Conservation (phyloP, 2,329 filamentous ascomycete species). For the Mycosphaerella arachidis region DNA sequence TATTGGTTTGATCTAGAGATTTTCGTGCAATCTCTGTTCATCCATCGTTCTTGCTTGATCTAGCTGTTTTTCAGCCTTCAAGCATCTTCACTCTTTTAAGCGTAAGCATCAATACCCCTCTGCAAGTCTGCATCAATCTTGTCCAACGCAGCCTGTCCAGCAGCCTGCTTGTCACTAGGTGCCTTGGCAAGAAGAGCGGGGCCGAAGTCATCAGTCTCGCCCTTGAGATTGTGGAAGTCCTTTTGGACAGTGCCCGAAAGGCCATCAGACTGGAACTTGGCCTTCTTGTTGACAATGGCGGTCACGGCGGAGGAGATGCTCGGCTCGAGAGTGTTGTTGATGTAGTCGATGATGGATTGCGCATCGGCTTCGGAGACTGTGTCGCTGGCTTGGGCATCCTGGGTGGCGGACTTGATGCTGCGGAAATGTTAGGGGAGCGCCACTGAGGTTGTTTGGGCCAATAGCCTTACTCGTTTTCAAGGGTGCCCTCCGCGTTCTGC, state of each 20-base stretch:
- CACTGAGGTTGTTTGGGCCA: background rate
- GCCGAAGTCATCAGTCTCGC: conserved; percentile 13
- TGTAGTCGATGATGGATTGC: conserved; percentile 18
- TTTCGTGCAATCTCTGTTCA: too few species aligned
- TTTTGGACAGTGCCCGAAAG: conserved; percentile 10
- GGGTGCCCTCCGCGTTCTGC: conserved; percentile 11
- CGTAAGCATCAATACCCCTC: conserved; percentile 2
- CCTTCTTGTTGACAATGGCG: conserved; percentile 19
- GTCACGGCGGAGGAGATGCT: conserved; percentile 11
- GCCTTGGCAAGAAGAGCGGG: conserved; percentile 11
- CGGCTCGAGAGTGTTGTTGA: conserved; percentile 22
- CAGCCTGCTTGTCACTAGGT: conserved; percentile 9
- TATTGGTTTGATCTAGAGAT: too few species aligned
- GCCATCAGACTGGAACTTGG: conserved; percentile 12
- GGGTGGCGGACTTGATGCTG: conserved; percentile 17
- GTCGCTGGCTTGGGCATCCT: conserved; percentile 10
- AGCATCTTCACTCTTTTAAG: background rate
- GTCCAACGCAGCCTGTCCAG: conserved; percentile 13
- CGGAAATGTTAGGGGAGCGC: background rate
- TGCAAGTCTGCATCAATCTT: conserved; percentile 40
- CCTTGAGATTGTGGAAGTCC: conserved; percentile 12
- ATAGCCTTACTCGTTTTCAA: conserved; percentile 11
- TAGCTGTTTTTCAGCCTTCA: too few species aligned
- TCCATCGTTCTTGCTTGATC: too few species aligned
- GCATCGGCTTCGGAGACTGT: conserved; percentile 12